Conservation (phyloP, 768 basidiomycete genomes). For the Polyporus arcularius region DNA sequence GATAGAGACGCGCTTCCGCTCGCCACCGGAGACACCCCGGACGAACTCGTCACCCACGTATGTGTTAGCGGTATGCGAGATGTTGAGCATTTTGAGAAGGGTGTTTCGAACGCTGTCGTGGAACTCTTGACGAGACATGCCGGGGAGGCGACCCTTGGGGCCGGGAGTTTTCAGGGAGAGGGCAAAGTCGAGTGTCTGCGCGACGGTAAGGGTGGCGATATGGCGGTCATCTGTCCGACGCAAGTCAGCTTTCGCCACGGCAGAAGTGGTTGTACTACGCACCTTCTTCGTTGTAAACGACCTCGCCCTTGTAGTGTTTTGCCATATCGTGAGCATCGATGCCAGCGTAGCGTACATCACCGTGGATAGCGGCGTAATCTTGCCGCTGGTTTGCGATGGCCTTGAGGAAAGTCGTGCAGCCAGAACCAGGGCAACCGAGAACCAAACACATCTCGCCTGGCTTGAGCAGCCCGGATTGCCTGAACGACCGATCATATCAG, state of each 20-base stretch:
- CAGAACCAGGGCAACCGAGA: slow-evolving; percentile 79
- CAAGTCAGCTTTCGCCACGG: slow-evolving; percentile 5
- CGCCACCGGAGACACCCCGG: slow-evolving; percentile 78
- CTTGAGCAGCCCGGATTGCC: slow-evolving; percentile 68
- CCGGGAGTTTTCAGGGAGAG: slow-evolving; percentile 76
- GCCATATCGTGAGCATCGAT: slow-evolving; percentile 76
- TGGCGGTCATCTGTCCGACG: slow-evolving; percentile 71
- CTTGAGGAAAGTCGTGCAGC: slow-evolving; percentile 87
- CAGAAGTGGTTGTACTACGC: background rate
- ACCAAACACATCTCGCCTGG: slow-evolving; percentile 89
- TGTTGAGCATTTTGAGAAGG: slow-evolving; percentile 78
- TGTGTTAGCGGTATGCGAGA: slow-evolving; percentile 75
- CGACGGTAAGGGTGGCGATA: slow-evolving; percentile 79
- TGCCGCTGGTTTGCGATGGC: slow-evolving; percentile 74
- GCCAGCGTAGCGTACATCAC: slow-evolving; percentile 82
- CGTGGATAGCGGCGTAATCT: slow-evolving; percentile 62
- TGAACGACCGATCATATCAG: slow-evolving; percentile 24
- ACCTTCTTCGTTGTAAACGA: slow-evolving; percentile 80
- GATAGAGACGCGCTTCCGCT: slow-evolving; percentile 80
- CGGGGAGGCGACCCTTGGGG: slow-evolving; percentile 69
- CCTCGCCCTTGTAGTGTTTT: slow-evolving; percentile 76
- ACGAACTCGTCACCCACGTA: slow-evolving; percentile 88
- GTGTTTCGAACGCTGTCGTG: slow-evolving; percentile 57
- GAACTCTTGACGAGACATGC: slow-evolving; percentile 61
- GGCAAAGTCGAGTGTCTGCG: slow-evolving; percentile 72